Evolutionary conservation across 495 filamentous ascomycete genomes (phyloP).

Genomic region (Umbilicaria muhlenbergii): DNA sequence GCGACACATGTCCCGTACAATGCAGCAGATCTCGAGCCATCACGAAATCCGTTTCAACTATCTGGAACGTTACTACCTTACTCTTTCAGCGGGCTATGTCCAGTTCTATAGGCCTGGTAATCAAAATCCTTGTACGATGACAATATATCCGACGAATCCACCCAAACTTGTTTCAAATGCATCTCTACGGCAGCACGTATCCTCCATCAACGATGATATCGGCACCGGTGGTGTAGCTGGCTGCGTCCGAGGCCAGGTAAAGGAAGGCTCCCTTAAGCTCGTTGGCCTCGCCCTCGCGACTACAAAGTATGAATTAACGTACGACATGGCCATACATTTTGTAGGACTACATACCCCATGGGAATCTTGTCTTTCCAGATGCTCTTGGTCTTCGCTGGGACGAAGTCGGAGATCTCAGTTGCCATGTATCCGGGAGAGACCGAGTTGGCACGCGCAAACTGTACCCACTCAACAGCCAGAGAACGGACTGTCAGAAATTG

Average conservation of each 20-base stretch:
- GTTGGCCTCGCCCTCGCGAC: constrained; percentile 51
- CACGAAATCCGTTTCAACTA: too few relatives aligned
- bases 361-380: constrained; percentile 71
- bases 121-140: too few relatives aligned
- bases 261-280: constrained; percentile 83
- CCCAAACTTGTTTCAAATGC: too few relatives aligned
- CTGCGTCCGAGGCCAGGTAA: constrained; percentile 75
- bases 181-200: constrained; percentile 9
- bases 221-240: constrained; percentile 66
- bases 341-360: constrained; percentile 42
- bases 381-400: constrained; percentile 51
- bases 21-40: too few relatives aligned
- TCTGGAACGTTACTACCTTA: too few relatives aligned
- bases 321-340: not conserved
- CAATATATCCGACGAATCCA: too few relatives aligned
- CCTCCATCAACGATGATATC: constrained; percentile 60
- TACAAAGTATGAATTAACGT: not conserved
- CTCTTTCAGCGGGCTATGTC: too few relatives aligned
- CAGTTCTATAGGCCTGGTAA: too few relatives aligned
- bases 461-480: constrained; percentile 75
- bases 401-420: constrained; percentile 68
- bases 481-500: constrained; percentile 36
- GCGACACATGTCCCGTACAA: too few relatives aligned
- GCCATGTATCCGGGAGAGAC: constrained; percentile 79
- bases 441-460: constrained; percentile 69